Evolutionary conservation across 2,329 filamentous ascomycete genomes (phyloP).

Genomic region (Stachybotrys chartarum): DNA sequence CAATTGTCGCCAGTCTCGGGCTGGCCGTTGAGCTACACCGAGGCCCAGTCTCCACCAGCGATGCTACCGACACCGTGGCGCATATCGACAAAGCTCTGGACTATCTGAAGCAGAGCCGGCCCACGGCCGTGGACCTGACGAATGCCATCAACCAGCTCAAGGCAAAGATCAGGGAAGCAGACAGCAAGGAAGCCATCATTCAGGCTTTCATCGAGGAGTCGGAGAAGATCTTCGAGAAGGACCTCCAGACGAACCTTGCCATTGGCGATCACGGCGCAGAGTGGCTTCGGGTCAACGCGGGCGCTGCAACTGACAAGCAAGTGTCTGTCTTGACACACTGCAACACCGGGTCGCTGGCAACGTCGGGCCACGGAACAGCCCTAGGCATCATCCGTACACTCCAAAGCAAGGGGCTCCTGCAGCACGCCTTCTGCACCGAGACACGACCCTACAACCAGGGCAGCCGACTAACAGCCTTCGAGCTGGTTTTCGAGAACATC

Average conservation of each 20-base stretch:
- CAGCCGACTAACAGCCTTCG: conserved; percentile 87
- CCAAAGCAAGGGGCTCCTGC: conserved; percentile 55
- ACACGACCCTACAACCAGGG: conserved; percentile 98
- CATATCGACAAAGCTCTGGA: conserved; percentile 73
- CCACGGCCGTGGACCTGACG: conserved; percentile 89
- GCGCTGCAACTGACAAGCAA: conserved; percentile 35
- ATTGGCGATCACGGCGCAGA: conserved; percentile 79
- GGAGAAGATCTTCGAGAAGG: conserved; percentile 79
- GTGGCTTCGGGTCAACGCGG: conserved; percentile 65
- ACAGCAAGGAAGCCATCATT: conserved; percentile 46
- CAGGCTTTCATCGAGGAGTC: conserved; percentile 70
- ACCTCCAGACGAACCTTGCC: conserved; percentile 77
- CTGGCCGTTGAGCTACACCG: conserved; percentile 77
- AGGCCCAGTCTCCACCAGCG: conserved; percentile 34
- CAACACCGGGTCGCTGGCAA: conserved; percentile 95
- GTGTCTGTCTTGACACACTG: conserved; percentile 93
- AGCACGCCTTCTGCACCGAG: conserved; percentile 91
- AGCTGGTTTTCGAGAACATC: conserved; percentile 89
- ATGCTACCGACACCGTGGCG: conserved; percentile 51
- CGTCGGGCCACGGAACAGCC: conserved; percentile 94
- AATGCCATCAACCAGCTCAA: conserved; percentile 84
- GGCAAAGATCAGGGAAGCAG: conserved; percentile 44
- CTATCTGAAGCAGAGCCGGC: conserved; percentile 81
- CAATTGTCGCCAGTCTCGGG: conserved; percentile 89
- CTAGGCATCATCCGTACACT: conserved; percentile 88